Base-by-base conservation (phyloP, 805 yeast genomes). In the Wickerhamomyces subpelliculosus region DNA sequence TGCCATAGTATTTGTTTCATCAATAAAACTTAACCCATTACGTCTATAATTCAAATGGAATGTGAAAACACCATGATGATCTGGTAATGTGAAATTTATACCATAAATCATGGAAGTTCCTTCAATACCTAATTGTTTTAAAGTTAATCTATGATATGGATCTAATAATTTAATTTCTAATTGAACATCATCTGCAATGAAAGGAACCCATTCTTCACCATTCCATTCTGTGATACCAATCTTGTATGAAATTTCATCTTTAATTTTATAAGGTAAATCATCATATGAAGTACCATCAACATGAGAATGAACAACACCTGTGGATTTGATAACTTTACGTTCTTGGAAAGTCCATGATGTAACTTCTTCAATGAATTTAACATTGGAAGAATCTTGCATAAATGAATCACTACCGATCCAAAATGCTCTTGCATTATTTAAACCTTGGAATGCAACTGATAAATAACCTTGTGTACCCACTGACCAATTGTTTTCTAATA, bases 31-130 rank as follows among this genome's bases (percentile, higher is more conserved):
- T 50, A 71, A 69, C 6, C 97, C 97, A 12, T 75, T 39, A 55
- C 95, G 78, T 58, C 74, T 74, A 67, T 89, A 89, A 51, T 84
- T 82, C 33, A 84, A 70, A 44, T 72, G 71, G 58, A 85, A 88
- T 2, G 96, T 84, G 65, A 88, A 93, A 74, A 93, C 84, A 40
- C 99, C 99, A 61, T 93, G 96, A 54, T 88, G 96, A 60, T 90
- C 97, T 18, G 99, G 99, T 27, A 87, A 62, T 34, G 71, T 72
- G 61, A 93, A 87, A 16, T 65, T 57, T 34, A 57, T 64, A 28
- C 70, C 53, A 52, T 78, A 80, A n/a, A 70, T 60, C 5, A 65
- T 60, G 3, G 51, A 54, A 11, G 63, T 64, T 23, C 63, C 62
- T 8, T 51, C 58, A 2, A 53, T 38, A 3, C 65, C 58, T 9